phyloP scores from a whole-genome alignment of 257 asterid genomes.

The Paulownia fortunei region DNA sequence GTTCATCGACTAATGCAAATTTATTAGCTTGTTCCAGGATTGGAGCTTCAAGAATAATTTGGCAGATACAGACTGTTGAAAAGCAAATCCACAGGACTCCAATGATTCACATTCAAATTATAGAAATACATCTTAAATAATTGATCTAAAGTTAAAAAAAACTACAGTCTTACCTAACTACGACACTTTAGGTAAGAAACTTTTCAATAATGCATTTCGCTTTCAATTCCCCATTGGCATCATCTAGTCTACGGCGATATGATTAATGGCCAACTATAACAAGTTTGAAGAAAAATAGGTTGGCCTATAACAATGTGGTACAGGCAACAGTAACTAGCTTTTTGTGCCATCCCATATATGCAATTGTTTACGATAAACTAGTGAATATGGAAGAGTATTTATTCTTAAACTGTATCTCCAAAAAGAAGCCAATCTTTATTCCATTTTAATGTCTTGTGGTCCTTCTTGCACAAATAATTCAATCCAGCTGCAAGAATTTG shows the following conservation, averaged over 20 bases:
- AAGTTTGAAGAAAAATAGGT: neutral
- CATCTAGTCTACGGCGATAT: neutral
- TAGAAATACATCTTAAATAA: neutral
- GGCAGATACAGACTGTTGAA: too few relatives aligned
- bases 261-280: neutral
- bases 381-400: neutral
- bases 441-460: constrained; percentile 4
- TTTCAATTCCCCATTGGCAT: neutral
- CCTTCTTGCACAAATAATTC: constrained; percentile 10
- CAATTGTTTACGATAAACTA: neutral
- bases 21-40: too few relatives aligned
- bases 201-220: neutral
- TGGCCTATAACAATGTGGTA: neutral
- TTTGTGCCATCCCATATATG: neutral
- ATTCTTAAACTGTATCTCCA: neutral
- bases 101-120: too few relatives aligned
- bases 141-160: neutral
- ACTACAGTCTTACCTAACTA: neutral
- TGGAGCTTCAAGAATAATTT: too few relatives aligned
- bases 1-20: too few relatives aligned
- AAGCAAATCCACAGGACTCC: too few relatives aligned
- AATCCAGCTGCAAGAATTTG: neutral
- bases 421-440: neutral
- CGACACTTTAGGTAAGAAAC: neutral
- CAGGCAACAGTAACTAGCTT: neutral